Conservation (phyloP, 306 rosid genomes). For the Citrullus amarus region DNA sequence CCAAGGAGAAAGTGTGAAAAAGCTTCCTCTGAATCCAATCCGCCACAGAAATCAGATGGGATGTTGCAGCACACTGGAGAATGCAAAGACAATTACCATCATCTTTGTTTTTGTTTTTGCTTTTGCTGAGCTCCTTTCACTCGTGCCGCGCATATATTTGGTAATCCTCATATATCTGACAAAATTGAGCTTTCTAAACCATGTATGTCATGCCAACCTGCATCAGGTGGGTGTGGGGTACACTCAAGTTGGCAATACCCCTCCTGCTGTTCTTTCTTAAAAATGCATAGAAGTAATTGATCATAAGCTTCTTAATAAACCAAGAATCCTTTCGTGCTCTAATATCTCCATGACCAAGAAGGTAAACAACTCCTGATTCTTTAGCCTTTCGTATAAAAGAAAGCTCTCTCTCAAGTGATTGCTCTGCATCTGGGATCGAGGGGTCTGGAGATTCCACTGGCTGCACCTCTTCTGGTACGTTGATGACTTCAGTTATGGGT, state of each 20-base stretch:
- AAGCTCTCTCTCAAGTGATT: conserved; percentile 78
- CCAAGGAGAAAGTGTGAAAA: neutral
- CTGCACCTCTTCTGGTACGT: conserved; percentile 37
- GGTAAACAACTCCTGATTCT: conserved; percentile 92
- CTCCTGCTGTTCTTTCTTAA: conserved; percentile 88
- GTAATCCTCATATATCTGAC: neutral
- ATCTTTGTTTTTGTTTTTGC: neutral
- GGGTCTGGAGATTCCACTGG: conserved; percentile 26
- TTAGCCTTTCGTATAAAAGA: conserved; percentile 83
- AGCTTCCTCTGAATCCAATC: neutral
- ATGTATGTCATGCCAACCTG: conserved; percentile 98
- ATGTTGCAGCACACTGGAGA: neutral
- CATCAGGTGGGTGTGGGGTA: conserved; percentile 85
- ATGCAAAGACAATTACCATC: neutral
- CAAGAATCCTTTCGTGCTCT: conserved; percentile 91
- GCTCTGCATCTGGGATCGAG: conserved; percentile 51
- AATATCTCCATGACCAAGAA: conserved; percentile 90
- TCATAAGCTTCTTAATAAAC: conserved; percentile 76
- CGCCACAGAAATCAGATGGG: conserved; percentile 2
- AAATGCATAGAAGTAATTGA: conserved; percentile 84
- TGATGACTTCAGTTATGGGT: conserved; percentile 44
- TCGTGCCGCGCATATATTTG: neutral
- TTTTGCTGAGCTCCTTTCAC: neutral
- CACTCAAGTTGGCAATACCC: conserved; percentile 82
- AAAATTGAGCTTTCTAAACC: conserved; percentile 51